Conservation (phyloP, 768 basidiomycete species). For the Suillus plorans region DNA sequence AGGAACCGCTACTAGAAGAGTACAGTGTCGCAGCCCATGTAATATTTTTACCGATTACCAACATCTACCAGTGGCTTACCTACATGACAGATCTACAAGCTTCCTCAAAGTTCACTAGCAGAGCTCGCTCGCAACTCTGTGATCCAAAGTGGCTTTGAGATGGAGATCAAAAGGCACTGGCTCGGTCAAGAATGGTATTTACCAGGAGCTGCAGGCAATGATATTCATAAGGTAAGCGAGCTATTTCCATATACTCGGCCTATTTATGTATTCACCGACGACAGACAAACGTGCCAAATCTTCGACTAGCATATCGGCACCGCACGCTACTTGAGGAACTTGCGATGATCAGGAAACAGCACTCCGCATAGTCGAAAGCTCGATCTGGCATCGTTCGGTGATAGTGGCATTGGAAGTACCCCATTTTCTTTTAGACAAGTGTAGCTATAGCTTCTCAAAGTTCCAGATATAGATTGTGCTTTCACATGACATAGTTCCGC, state of each 20-base stretch:
- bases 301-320: constrained; percentile 87
- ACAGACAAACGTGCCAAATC: constrained; percentile 96
- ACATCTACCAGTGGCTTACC: not conserved
- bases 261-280: constrained; percentile 8
- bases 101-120: constrained; percentile 91
- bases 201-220: constrained; percentile 90
- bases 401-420: not conserved
- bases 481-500: not conserved
- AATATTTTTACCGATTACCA: constrained; percentile 23
- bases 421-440: not conserved
- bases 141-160: constrained; percentile 95
- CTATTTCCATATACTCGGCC: not conserved
- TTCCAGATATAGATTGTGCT: not conserved
- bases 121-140: constrained; percentile 99
- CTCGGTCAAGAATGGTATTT: constrained; percentile 92
- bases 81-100: constrained; percentile 80
- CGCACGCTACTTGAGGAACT: constrained; percentile 87
- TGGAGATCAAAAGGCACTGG: constrained; percentile 97
- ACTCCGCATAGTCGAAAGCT: not conserved
- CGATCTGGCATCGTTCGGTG: not conserved
- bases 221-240: constrained; percentile 83
- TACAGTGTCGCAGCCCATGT: constrained; percentile 98
- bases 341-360: constrained; percentile 54
- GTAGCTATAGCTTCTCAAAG: not conserved
- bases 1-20: constrained; percentile 95